phyloP scores from a whole-genome alignment of 1,139 yeast species.

The Zhuliangozyma blackwelliae region DNA sequence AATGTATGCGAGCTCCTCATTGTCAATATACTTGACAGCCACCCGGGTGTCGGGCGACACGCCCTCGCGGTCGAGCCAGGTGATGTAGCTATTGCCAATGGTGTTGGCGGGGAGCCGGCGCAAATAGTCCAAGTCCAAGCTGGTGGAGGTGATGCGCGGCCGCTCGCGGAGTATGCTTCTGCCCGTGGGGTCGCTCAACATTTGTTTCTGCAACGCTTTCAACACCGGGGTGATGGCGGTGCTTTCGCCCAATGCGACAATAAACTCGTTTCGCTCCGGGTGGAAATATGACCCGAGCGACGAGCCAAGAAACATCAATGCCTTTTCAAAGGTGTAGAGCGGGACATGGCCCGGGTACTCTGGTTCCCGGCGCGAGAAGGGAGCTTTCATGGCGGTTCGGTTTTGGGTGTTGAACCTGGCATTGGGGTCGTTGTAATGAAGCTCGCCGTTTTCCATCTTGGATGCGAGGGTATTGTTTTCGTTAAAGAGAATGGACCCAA shows the following conservation, averaged over 20 bases:
- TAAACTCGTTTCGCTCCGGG: constrained; percentile 74
- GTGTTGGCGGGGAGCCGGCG: constrained; percentile 63
- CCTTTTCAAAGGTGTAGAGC: constrained; percentile 57
- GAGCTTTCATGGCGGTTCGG: constrained; percentile 7
- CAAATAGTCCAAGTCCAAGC: constrained; percentile 61
- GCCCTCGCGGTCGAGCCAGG: constrained; percentile 83
- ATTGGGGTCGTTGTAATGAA: constrained; percentile 40
- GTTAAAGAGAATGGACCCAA: constrained; percentile 36
- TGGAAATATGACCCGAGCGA: constrained; percentile 81
- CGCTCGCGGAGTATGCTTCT: constrained; percentile 71
- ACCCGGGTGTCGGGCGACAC: constrained; percentile 93
- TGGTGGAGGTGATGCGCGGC: constrained; percentile 76
- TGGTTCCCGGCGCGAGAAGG: constrained; percentile 28
- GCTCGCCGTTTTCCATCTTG: constrained; percentile 52
- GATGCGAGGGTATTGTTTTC: constrained; percentile 52
- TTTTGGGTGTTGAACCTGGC: constrained; percentile 22
- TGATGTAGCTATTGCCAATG: constrained; percentile 71
- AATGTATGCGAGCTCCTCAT: constrained; percentile 86
- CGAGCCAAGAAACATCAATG: constrained; percentile 64
- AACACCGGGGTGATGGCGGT: constrained; percentile 75
- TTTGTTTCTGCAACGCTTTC: constrained; percentile 55
- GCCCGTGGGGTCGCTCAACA: constrained; percentile 76
- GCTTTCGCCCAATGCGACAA: constrained; percentile 93
- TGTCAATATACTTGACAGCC: constrained; percentile 80
- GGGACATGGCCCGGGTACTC: constrained; percentile 83